Conservation (phyloP, 2,329 filamentous ascomycete species). For the Colletotrichum sojae region DNA sequence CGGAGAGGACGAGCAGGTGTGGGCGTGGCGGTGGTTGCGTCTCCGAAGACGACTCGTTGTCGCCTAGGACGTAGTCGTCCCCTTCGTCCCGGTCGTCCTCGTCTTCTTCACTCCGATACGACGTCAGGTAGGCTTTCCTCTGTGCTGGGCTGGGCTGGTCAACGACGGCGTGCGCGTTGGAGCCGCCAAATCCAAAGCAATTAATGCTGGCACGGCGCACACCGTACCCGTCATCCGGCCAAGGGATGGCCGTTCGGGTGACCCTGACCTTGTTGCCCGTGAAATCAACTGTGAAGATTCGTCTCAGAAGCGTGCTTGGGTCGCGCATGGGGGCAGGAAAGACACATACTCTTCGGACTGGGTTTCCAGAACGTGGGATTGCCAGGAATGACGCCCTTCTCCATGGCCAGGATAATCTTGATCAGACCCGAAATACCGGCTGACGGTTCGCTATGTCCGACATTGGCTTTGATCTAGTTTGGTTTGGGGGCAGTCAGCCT, state of each 20-base stretch:
- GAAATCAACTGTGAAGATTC: too few relatives aligned
- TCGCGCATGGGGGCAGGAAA: too few relatives aligned
- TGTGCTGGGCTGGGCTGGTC: conserved; percentile 1
- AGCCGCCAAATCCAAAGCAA: conserved; percentile 53
- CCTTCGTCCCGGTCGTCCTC: too few relatives aligned
- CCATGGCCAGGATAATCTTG: too few relatives aligned
- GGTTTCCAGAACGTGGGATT: too few relatives aligned
- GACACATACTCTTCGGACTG: too few relatives aligned
- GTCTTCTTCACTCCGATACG: too few relatives aligned
- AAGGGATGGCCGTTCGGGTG: neutral
- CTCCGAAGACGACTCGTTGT: neutral
- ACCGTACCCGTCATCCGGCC: neutral
- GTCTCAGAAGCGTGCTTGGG: too few relatives aligned
- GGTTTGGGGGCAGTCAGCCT: neutral
- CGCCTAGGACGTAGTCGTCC: neutral
- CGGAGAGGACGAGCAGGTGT: conserved; percentile 43
- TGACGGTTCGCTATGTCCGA: conserved; percentile 50
- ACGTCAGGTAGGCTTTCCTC: too few relatives aligned
- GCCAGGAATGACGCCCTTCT: too few relatives aligned
- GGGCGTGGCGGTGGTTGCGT: conserved; percentile 18
- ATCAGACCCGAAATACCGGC: conserved; percentile 45
- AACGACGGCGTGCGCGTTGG: conserved; percentile 50
- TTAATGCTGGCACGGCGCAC: conserved; percentile 49
- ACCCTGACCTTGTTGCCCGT: conserved; percentile 9
- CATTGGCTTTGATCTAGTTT: conserved; percentile 48